Percentiles rank a stretch among this genome's conserved stretches.
Conservation (phyloP, 2,329 filamentous ascomycete genomes). For the Lachnellula arida region DNA sequence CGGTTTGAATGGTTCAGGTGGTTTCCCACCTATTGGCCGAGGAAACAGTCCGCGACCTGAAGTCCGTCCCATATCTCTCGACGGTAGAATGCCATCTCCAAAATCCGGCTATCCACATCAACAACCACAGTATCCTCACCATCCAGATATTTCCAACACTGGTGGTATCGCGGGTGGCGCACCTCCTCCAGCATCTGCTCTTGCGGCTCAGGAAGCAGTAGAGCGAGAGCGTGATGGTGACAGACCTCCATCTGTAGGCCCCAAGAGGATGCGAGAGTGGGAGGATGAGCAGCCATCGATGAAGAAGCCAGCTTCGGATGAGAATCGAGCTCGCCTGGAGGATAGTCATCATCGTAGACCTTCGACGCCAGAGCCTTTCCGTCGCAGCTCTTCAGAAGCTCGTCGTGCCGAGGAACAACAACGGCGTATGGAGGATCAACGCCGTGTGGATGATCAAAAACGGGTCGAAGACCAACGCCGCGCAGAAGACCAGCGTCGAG, state of each 20-base stretch:
- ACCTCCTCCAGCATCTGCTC: constrained; percentile 59
- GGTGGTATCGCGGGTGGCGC: constrained; percentile 52
- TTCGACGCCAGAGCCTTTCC: constrained; percentile 69
- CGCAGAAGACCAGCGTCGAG: constrained; percentile 59
- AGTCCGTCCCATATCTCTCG: constrained; percentile 67
- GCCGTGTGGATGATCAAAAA: constrained; percentile 51
- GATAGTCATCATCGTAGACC: constrained; percentile 76
- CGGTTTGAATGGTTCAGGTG: constrained; percentile 28
- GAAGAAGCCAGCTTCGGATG: constrained; percentile 87
- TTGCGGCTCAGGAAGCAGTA: constrained; percentile 63
- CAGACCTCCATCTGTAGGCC: constrained; percentile 71
- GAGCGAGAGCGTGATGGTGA: constrained; percentile 59
- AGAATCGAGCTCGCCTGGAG: constrained; percentile 79
- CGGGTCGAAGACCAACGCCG: constrained; percentile 59
- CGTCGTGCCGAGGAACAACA: constrained; percentile 54
- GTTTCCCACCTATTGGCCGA: constrained; percentile 66
- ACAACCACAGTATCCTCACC: constrained; percentile 66
- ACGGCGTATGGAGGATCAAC: constrained; percentile 20
- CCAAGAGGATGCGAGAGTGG: constrained; percentile 89
- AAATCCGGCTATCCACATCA: constrained; percentile 80
- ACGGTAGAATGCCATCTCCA: constrained; percentile 86
- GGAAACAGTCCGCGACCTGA: constrained; percentile 79
- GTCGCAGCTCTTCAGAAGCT: constrained; percentile 72
- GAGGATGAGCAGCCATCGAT: constrained; percentile 65
- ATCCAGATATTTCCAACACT: constrained; percentile 49